Conservation (phyloP, 495 filamentous ascomycete genomes). For the Aspergillus nanangensis region DNA sequence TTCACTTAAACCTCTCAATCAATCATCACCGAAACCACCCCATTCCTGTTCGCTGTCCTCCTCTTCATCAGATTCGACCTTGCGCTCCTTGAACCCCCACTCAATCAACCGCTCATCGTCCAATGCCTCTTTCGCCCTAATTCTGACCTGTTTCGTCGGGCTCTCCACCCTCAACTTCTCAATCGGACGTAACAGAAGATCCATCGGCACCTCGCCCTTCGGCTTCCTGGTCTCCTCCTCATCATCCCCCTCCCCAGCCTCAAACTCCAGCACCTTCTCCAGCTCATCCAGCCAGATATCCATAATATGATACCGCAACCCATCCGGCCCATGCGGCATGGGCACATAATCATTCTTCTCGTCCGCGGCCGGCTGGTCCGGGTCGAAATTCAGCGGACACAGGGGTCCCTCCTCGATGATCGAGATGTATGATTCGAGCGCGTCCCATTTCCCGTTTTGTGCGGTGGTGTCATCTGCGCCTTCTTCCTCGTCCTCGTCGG, state of each 20-base stretch:
- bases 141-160: slow-evolving; percentile 67
- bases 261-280: slow-evolving; percentile 60
- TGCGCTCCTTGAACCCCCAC: slow-evolving; percentile 46
- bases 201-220: slow-evolving; percentile 39
- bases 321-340: slow-evolving; percentile 61
- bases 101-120: slow-evolving; percentile 67
- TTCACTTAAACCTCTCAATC: background rate
- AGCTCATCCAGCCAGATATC: slow-evolving; percentile 91
- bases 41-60: slow-evolving; percentile 56
- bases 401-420: slow-evolving; percentile 41
- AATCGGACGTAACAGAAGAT: slow-evolving; percentile 56
- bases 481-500: slow-evolving; percentile 18
- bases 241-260: slow-evolving; percentile 27
- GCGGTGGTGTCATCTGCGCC: slow-evolving; percentile 6
- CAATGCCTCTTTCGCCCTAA: slow-evolving; percentile 65
- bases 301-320: slow-evolving; percentile 78
- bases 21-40: slow-evolving; percentile 67
- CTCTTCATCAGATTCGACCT: slow-evolving; percentile 33
- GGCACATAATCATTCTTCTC: slow-evolving; percentile 28
- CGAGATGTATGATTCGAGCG: slow-evolving; percentile 36
- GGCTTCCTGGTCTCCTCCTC: slow-evolving; percentile 26
- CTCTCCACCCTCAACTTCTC: slow-evolving; percentile 50
- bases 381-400: slow-evolving; percentile 41
- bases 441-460: slow-evolving; percentile 25
- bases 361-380: slow-evolving; percentile 25